Evolutionary conservation across 495 filamentous ascomycete genomes (phyloP), one percentile per base, ranked within the genome.

Genomic region (Penicillium roqueforti): DNA sequence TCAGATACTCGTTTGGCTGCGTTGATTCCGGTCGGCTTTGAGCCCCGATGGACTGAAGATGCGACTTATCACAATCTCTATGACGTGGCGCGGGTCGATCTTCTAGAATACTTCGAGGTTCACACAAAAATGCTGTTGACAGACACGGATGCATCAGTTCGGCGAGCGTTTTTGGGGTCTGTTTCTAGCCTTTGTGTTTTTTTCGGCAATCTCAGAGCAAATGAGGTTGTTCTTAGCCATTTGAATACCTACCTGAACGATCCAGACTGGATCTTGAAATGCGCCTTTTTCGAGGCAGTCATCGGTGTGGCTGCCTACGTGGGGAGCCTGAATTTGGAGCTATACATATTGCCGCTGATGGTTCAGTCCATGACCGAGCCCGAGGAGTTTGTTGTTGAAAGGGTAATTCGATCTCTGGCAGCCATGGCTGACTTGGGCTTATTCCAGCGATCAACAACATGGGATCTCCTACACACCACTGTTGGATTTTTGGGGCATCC

Each of bases 211-310:
- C 69, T 83, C 20, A 87, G 89, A 63, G 85, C 93, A 3, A 97
- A 91, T 63, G 95, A 99, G 62, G 89, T 97, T 14, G 86, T 99
- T 34, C 72, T 97, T 4, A 95, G 90, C 34, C 93, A 99, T 67
- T 73, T 99, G 20, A 99, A 97, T 64, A 99, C 95, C 0, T 99
- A 99, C 59, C 77, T 99, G 7, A 99, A 99, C 59, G 95, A 97
- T 61, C 82, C 84, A 49, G 92, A 97, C 63, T 99, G 95, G 95
- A 88, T 89, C 66, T 74, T 99, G 20, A 96, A 96, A 67, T 96
- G 89, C 63, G 91, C 95, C 18, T 97, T 97, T 65, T 96, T 99
- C 58, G 89, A 95, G 56, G 89, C 92, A 0, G 92, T 97, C 18
- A 88, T 97, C 18, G 92, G 92, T 9, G 93, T 99, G 50, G 89